These are phyloP conservation scores for Lipomyces sp. DNA, from an alignment of 805 yeast species.

Conservation along the genomic window DNA sequence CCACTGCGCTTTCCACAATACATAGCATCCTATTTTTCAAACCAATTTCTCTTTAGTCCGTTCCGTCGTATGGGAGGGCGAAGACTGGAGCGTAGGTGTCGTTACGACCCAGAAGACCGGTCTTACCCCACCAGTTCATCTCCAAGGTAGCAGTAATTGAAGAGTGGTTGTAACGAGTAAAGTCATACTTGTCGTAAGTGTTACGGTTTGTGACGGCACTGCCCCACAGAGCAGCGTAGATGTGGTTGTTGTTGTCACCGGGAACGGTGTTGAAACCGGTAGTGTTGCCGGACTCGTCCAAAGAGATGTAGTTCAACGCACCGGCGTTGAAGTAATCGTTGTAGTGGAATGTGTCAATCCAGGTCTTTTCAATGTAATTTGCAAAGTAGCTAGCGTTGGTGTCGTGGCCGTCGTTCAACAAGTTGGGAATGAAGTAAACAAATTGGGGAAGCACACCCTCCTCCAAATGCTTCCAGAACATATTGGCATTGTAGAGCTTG, in stretches of 20 bases:
- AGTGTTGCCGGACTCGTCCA: background rate
- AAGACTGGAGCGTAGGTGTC: background rate
- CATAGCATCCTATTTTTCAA: background rate
- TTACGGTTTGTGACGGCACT: background rate
- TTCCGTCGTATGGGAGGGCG: background rate
- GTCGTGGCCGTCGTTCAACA: background rate
- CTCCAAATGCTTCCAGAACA: slow-evolving; percentile 51
- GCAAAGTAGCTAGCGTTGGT: background rate
- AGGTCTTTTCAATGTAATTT: background rate
- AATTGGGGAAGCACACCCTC: slow-evolving; percentile 55
- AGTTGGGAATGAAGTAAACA: slow-evolving; percentile 44
- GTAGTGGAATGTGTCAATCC: background rate
- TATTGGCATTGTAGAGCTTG: slow-evolving; percentile 55
- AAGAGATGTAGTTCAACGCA: background rate
- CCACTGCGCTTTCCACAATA: background rate
- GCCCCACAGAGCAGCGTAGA: background rate
- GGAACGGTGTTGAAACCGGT: background rate
- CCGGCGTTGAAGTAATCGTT: background rate
- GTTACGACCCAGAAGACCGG: background rate
- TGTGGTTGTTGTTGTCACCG: background rate
- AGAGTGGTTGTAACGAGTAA: background rate
- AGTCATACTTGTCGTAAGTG: background rate
- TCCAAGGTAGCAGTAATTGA: background rate
- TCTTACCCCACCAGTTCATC: background rate
- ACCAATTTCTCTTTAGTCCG: background rate